phyloP scores from a whole-genome alignment of 345 rosid species.

The Lenwebbia sp. region DNA sequence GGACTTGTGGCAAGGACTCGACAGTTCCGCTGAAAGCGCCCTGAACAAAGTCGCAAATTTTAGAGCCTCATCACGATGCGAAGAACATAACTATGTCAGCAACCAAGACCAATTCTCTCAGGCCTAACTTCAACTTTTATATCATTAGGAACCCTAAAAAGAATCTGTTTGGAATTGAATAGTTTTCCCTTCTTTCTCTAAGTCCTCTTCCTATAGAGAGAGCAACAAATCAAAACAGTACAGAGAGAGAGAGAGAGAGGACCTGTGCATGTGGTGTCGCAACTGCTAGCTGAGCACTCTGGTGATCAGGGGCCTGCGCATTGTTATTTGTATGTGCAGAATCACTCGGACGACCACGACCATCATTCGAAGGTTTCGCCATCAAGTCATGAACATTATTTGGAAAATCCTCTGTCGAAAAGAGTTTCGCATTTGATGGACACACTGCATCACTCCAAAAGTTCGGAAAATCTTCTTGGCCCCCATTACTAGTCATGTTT shows the following conservation, averaged over 20 bases:
- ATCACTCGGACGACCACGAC: not conserved
- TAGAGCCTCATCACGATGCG: not conserved
- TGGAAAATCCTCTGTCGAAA: no score
- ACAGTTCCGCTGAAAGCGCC: not conserved
- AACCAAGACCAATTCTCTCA: no score
- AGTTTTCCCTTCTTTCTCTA: not conserved
- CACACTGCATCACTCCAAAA: no score
- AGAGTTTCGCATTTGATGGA: no score
- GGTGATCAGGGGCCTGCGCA: not conserved
- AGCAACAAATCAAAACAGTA: not conserved
- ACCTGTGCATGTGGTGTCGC: not conserved
- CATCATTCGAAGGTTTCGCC: not conserved
- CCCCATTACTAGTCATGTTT: not conserved
- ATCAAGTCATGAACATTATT: not conserved
- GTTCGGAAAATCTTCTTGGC: not conserved
- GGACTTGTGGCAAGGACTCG: not conserved
- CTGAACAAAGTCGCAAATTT: not conserved
- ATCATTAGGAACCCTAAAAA: no score
- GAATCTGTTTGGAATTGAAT: no score
- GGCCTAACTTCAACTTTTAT: no score
- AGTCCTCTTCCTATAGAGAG: not conserved
- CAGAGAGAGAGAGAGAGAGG: not conserved
- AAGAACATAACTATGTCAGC: not conserved
- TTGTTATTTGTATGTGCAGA: not conserved
- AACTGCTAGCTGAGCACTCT: not conserved